Evolutionary conservation across 116 monocot species (phyloP).

Genomic region (Posidonia oceanica): DNA sequence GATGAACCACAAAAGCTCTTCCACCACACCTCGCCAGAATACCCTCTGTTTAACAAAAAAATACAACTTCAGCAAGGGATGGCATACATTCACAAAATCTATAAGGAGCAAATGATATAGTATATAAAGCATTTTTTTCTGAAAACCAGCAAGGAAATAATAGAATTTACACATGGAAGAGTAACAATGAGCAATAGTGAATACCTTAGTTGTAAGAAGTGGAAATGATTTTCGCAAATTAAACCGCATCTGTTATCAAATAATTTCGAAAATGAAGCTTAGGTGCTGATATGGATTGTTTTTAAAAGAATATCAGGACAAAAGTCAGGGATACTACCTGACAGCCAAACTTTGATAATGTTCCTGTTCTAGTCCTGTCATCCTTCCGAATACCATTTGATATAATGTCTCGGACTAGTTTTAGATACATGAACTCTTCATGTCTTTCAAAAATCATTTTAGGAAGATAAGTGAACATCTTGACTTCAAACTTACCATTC

Average conservation of each 20-base stretch:
- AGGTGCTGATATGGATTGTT: background rate
- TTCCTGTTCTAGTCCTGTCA: slow-evolving; percentile 86
- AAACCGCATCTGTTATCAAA: slow-evolving; percentile 65
- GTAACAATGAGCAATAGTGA: no score
- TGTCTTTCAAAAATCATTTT: slow-evolving; percentile 67
- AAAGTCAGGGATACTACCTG: slow-evolving; percentile 31
- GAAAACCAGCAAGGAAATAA: background rate
- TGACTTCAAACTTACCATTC: slow-evolving; percentile 46
- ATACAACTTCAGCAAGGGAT: background rate
- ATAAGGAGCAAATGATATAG: no score
- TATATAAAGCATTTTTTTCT: no score
- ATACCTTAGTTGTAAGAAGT: slow-evolving; percentile 89
- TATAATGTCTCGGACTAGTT: slow-evolving; percentile 70
- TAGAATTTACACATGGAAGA: no score
- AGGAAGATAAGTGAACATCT: slow-evolving; percentile 76
- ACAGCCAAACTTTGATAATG: slow-evolving; percentile 92
- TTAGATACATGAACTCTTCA: slow-evolving; percentile 71
- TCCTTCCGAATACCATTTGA: slow-evolving; percentile 56
- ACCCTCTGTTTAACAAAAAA: slow-evolving; percentile 49
- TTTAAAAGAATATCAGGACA: background rate
- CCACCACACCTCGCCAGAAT: slow-evolving; percentile 95
- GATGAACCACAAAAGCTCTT: slow-evolving; percentile 98
- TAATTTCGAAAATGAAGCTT: background rate
- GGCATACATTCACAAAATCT: background rate
- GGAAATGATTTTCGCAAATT: slow-evolving; percentile 92